Conservation (phyloP, 306 rosid species). For the Cicer bijugum region DNA sequence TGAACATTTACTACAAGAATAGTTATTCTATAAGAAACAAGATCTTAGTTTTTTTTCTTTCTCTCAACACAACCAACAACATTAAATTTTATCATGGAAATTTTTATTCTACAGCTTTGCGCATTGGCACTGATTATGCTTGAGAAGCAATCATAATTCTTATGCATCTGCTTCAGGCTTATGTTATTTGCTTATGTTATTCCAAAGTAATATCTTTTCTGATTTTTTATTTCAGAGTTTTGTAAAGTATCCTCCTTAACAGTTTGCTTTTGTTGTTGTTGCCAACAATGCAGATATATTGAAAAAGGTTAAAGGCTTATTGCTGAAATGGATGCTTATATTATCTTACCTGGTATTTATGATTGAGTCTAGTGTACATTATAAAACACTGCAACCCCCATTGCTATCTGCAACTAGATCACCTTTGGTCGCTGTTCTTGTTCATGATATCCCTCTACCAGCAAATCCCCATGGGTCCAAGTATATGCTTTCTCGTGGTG, state of each 20-base stretch:
- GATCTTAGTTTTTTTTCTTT: neutral
- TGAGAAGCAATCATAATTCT: conserved; percentile 16
- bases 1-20: neutral
- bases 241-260: conserved; percentile 10
- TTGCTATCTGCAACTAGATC: neutral
- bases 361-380: conserved; percentile 44
- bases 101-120: conserved; percentile 2
- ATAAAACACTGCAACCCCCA: conserved; percentile 38
- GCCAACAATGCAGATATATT: conserved; percentile 58
- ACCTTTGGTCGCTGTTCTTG: conserved; percentile 43
- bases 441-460: conserved; percentile 56
- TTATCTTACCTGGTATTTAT: conserved; percentile 54
- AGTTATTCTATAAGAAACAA: neutral
- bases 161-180: conserved; percentile 3
- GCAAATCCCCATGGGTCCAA: conserved; percentile 48
- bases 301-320: conserved; percentile 46
- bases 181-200: conserved; percentile 33
- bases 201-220: neutral
- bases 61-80: neutral
- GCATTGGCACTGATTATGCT: conserved; percentile 11
- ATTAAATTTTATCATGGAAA: neutral
- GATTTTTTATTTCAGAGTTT: conserved; percentile 4
- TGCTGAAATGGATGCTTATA: conserved; percentile 56
- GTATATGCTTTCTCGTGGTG: conserved; percentile 50
- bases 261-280: conserved; percentile 32